Percentiles rank a stretch among this genome's conserved stretches.
phyloP scores from a whole-genome alignment of 192 early-diverging fungal genomes.

The Blastocladiella britannica region DNA sequence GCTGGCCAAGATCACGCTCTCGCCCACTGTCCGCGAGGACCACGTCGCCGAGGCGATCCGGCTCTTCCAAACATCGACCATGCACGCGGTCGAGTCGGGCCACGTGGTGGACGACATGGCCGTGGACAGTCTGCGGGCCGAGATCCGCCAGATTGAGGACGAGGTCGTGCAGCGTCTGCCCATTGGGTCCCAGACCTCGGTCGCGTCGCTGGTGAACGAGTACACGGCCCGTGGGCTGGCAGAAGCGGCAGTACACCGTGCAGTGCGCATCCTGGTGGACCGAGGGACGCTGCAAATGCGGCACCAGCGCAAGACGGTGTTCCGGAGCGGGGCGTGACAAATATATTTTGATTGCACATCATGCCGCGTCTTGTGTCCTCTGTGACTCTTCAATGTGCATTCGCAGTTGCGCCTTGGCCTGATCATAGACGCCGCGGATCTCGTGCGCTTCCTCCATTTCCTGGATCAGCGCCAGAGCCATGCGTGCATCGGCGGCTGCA shows the following conservation, averaged over 20 bases:
- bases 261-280: slow-evolving; percentile 59
- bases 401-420: no score
- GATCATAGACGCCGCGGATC: background rate
- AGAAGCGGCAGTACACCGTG: slow-evolving; percentile 38
- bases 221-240: slow-evolving; percentile 21
- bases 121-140: slow-evolving; percentile 42
- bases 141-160: slow-evolving; percentile 62
- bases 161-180: slow-evolving; percentile 69
- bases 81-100: slow-evolving; percentile 85
- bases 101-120: slow-evolving; percentile 64
- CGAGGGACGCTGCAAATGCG: slow-evolving; percentile 62
- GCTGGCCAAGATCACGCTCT: slow-evolving; percentile 82
- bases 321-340: slow-evolving; percentile 22
- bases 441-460: background rate
- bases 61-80: slow-evolving; percentile 90
- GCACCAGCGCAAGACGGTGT: slow-evolving; percentile 42
- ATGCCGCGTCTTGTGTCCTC: no score
- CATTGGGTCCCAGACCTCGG: slow-evolving; percentile 56
- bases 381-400: no score
- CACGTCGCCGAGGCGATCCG: slow-evolving; percentile 96
- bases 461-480: background rate
- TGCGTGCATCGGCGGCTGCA: background rate
- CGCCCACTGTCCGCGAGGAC: slow-evolving; percentile 55
- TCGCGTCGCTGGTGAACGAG: slow-evolving; percentile 23
- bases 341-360: no score